These are phyloP conservation scores for Parafenestella ontariensis DNA, from an alignment of 2,329 filamentous ascomycete genomes.

Conservation along the genomic window DNA sequence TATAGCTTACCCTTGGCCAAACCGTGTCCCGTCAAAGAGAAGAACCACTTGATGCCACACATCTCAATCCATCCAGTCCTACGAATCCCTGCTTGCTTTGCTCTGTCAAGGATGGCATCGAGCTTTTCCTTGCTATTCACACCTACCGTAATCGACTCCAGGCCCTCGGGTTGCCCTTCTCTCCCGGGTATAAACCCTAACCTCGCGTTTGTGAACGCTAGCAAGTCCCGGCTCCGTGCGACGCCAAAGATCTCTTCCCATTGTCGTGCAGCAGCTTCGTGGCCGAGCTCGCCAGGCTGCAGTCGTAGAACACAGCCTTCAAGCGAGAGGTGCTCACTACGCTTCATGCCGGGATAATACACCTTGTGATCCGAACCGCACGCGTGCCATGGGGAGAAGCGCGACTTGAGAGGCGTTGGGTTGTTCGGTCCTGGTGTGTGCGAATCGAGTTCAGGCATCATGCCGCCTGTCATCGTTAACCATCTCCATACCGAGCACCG, in stretches of 20 bases:
- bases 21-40: slow-evolving; percentile 33
- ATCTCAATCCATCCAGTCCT: slow-evolving; percentile 46
- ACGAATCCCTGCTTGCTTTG: slow-evolving; percentile 38
- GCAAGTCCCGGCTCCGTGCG: slow-evolving; percentile 49
- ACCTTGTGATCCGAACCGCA: slow-evolving; percentile 46
- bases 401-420: slow-evolving; percentile 46
- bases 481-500: not conserved
- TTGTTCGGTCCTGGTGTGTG: slow-evolving; percentile 44
- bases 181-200: slow-evolving; percentile 47
- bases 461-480: slow-evolving; percentile 40
- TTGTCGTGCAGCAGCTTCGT: slow-evolving; percentile 46
- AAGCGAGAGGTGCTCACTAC: slow-evolving; percentile 45
- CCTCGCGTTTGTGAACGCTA: slow-evolving; percentile 47
- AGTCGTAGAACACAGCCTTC: slow-evolving; percentile 47
- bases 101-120: slow-evolving; percentile 42
- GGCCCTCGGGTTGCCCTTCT: slow-evolving; percentile 44
- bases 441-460: slow-evolving; percentile 55
- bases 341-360: slow-evolving; percentile 50
- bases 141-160: slow-evolving; percentile 50
- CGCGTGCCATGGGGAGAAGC: slow-evolving; percentile 56
- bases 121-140: slow-evolving; percentile 45
- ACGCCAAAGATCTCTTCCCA: slow-evolving; percentile 54
- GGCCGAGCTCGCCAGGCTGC: slow-evolving; percentile 46
- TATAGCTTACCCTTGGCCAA: slow-evolving; percentile 30
- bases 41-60: slow-evolving; percentile 50